Conservation (phyloP, 257 asterid genomes). For the Lycium barbarum region DNA sequence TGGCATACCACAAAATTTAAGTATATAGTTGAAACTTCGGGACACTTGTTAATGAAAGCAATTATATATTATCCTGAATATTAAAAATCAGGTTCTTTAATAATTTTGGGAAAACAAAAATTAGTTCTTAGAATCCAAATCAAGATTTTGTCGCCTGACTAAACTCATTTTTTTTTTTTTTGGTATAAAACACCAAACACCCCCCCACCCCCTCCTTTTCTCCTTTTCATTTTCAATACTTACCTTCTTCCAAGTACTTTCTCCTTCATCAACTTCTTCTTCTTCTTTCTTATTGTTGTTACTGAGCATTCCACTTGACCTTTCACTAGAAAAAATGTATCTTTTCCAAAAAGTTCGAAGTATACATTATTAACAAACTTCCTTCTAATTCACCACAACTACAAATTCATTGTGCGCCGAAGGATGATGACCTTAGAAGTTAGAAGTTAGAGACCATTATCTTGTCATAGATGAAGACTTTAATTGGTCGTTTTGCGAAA, state of each 20-base stretch:
- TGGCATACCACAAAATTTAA: too few species aligned
- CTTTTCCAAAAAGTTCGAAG: background rate
- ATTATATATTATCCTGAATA: too few species aligned
- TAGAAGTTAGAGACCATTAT: background rate
- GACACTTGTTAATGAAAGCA: too few species aligned
- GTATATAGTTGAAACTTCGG: too few species aligned
- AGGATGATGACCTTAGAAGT: background rate
- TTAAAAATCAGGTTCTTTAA: background rate
- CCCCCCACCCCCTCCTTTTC: background rate
- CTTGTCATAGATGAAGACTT: background rate
- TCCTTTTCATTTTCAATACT: background rate
- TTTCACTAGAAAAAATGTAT: background rate
- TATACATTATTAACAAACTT: constrained; percentile 24
- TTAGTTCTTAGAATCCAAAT: background rate
- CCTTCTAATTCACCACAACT: background rate
- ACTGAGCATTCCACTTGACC: background rate
- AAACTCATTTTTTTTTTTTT: too few species aligned
- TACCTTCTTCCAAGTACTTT: background rate
- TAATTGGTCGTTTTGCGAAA: background rate
- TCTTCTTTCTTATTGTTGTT: background rate
- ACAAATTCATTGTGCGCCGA: background rate
- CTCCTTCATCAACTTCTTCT: background rate
- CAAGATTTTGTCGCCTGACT: background rate
- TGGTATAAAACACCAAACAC: background rate
- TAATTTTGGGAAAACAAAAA: background rate